A percentile compares a stretch with the other conserved stretches of the same genome.
Conservation (phyloP, 2,329 filamentous ascomycete species). For the Plectosphaerella sp. region DNA sequence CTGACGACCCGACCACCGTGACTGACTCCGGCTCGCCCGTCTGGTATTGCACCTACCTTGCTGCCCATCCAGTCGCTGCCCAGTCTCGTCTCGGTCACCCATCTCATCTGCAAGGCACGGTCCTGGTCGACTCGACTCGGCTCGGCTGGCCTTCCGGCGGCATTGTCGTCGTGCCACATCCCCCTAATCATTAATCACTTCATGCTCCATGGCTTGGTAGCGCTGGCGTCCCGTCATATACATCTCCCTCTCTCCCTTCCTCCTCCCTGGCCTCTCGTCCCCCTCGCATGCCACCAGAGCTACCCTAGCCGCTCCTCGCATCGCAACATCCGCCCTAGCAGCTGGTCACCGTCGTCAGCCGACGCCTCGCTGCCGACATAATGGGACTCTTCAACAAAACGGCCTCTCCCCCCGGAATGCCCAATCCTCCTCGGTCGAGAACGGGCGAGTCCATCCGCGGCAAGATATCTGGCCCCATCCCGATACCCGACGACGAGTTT, state of each 20-base stretch:
- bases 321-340: background rate
- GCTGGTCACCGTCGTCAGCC: background rate
- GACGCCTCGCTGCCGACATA: constrained; percentile 19
- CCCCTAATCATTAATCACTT: background rate
- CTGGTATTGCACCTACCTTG: no score
- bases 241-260: background rate
- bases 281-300: background rate
- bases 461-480: constrained; percentile 58
- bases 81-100: no score
- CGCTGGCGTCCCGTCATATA: background rate
- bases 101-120: no score
- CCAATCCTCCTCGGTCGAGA: constrained; percentile 18
- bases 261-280: background rate
- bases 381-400: constrained; percentile 40
- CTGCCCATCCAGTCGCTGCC: no score
- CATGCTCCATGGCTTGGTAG: background rate
- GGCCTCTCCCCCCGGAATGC: constrained; percentile 32
- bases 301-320: constrained; percentile 2
- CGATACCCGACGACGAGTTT: constrained; percentile 53
- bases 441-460: constrained; percentile 48
- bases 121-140: no score
- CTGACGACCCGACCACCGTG: background rate
- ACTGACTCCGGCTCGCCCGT: background rate
- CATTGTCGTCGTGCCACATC: background rate
- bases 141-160: no score